These are phyloP conservation scores for Phoma sp. DNA, from an alignment of 2,329 filamentous ascomycete genomes.

Conservation along the genomic window DNA sequence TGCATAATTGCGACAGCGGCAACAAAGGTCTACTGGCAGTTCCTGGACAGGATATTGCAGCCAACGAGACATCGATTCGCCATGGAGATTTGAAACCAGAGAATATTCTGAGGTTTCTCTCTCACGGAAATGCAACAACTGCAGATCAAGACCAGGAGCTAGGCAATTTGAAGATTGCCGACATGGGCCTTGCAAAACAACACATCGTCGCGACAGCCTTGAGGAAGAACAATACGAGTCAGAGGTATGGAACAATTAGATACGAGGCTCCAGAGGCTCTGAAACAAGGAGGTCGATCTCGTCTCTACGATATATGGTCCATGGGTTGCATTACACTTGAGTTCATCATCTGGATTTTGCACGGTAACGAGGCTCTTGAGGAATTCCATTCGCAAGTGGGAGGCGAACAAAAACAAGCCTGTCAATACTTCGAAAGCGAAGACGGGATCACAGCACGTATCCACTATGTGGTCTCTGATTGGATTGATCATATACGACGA, in stretches of 20 bases:
- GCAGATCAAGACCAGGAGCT: background rate
- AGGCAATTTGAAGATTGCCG: slow-evolving; percentile 26
- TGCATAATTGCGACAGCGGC: background rate
- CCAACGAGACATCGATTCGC: background rate
- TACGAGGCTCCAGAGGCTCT: slow-evolving; percentile 27
- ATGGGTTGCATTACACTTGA: slow-evolving; percentile 40
- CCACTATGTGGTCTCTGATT: too few species aligned
- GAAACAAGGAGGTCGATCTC: slow-evolving; percentile 9
- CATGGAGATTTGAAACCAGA: slow-evolving; percentile 38
- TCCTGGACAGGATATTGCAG: too few species aligned
- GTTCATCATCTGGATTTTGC: slow-evolving; percentile 33
- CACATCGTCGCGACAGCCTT: slow-evolving; percentile 12
- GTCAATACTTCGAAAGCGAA: background rate
- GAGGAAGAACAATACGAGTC: background rate
- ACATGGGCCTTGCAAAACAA: slow-evolving; percentile 23
- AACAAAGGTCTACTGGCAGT: too few species aligned
- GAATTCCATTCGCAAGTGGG: background rate
- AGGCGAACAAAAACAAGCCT: background rate
- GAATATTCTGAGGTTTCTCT: slow-evolving; percentile 34
- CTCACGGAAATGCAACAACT: too few species aligned
- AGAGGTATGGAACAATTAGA: slow-evolving; percentile 19
- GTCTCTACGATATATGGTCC: slow-evolving; percentile 33
- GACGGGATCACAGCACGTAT: background rate
- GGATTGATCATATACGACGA: background rate
- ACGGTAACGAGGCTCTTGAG: slow-evolving; percentile 19